Evolutionary conservation across 441 rosid species (phyloP).

Genomic region (Pelargonium australe): DNA sequence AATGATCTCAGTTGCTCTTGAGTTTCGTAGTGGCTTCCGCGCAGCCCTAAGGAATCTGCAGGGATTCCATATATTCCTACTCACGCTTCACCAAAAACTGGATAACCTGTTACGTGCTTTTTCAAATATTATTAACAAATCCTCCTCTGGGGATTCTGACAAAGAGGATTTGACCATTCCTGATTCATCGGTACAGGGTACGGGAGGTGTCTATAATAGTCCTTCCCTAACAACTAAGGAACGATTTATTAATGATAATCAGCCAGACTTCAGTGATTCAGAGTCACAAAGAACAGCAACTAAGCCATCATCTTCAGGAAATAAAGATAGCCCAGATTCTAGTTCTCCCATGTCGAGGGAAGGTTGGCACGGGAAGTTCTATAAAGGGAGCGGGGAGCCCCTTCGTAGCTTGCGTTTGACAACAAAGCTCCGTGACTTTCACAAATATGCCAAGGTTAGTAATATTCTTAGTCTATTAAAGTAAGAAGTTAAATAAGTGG

Average conservation of each 20-base stretch:
- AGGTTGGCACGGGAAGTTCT: conserved; percentile 64
- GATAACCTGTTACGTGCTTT: conserved; percentile 68
- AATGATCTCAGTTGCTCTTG: conserved; percentile 45
- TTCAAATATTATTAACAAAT: conserved; percentile 60
- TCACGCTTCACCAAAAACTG: conserved; percentile 87
- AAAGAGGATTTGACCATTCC: conserved; percentile 60
- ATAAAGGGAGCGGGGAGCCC: conserved; percentile 58
- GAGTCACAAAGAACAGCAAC: conserved; percentile 58
- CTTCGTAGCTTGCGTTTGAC: conserved; percentile 73
- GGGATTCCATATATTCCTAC: conserved; percentile 84
- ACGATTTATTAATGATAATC: conserved; percentile 38
- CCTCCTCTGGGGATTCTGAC: conserved; percentile 59
- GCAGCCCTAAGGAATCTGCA: conserved; percentile 90
- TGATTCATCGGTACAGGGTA: conserved; percentile 48
- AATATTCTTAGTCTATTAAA: not conserved
- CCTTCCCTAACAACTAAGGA: conserved; percentile 66
- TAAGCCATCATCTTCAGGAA: conserved; percentile 54
- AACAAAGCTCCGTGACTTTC: conserved; percentile 88
- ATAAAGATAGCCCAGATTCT: conserved; percentile 57
- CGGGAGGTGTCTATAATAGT: conserved; percentile 26
- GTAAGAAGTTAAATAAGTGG: not conserved
- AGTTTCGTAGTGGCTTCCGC: conserved; percentile 80
- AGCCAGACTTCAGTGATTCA: conserved; percentile 55
- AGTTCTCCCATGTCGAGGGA: conserved; percentile 71
- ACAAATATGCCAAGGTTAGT: conserved; percentile 88